phyloP scores from a whole-genome alignment of 2,329 filamentous ascomycete species.

The Stachybotrys echinatus region DNA sequence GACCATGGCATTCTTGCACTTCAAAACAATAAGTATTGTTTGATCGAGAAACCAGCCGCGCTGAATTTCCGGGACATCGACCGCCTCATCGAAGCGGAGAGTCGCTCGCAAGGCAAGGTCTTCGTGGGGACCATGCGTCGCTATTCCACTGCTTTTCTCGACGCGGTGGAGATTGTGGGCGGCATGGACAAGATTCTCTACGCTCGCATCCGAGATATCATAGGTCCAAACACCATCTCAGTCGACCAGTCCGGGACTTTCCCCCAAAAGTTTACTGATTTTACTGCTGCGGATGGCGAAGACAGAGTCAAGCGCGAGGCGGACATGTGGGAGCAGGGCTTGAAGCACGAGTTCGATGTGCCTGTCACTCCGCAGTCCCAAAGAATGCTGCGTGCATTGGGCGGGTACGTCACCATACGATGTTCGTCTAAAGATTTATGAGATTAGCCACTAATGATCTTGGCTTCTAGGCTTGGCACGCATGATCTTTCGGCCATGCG shows the following conservation, averaged over 20 bases:
- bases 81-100: slow-evolving; percentile 43
- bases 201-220: slow-evolving; percentile 37
- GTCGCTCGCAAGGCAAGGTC: slow-evolving; percentile 33
- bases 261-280: slow-evolving; percentile 35
- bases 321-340: too few species aligned
- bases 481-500: too few species aligned
- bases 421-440: too few species aligned
- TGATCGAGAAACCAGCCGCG: slow-evolving; percentile 56
- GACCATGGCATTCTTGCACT: too few species aligned
- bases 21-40: slow-evolving; percentile 46
- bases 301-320: too few species aligned
- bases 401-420: too few species aligned
- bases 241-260: slow-evolving; percentile 43
- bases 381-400: too few species aligned
- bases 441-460: too few species aligned
- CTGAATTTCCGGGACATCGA: slow-evolving; percentile 40
- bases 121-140: slow-evolving; percentile 59
- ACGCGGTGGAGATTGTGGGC: slow-evolving; percentile 48
- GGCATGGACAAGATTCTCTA: slow-evolving; percentile 48
- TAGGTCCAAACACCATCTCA: slow-evolving; percentile 47
- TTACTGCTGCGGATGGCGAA: too few species aligned
- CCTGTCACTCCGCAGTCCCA: too few species aligned
- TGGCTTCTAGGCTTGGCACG: too few species aligned
- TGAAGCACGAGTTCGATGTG: too few species aligned
- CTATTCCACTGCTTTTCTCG: slow-evolving; percentile 50